These are phyloP conservation scores for Chaetothyriales sp. DNA, from an alignment of 2,329 filamentous ascomycete genomes.

Conservation along the genomic window DNA sequence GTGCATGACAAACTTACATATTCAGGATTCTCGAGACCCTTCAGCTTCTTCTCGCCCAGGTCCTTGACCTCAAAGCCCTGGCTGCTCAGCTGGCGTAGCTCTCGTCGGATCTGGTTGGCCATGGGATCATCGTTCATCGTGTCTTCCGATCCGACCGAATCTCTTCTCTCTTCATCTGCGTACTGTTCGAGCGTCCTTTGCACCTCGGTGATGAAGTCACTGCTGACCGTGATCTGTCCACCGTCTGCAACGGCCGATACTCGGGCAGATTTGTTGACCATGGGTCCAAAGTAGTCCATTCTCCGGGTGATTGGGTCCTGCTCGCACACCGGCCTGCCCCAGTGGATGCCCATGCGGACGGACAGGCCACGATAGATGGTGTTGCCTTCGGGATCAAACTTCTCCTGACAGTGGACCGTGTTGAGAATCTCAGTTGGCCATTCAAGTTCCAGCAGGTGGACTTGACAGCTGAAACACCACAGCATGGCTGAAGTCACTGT, in stretches of 20 bases:
- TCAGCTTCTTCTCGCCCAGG: conserved; percentile 84
- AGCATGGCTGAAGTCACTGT: conserved; percentile 87
- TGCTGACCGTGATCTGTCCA: conserved; percentile 90
- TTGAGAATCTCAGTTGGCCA: conserved; percentile 91
- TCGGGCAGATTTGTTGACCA: conserved; percentile 94
- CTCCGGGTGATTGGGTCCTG: conserved; percentile 89
- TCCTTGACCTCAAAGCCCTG: conserved; percentile 96
- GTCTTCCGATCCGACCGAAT: conserved; percentile 56
- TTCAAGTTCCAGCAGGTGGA: conserved; percentile 66
- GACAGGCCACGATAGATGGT: conserved; percentile 88
- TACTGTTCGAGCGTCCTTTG: conserved; percentile 80
- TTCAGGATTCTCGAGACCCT: conserved; percentile 94
- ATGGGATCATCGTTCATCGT: conserved; percentile 60
- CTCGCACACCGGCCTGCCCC: conserved; percentile 85
- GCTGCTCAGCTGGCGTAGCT: conserved; percentile 70
- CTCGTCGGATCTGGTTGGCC: conserved; percentile 65
- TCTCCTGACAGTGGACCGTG: conserved; percentile 68
- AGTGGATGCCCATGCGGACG: conserved; percentile 95
- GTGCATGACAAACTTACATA: conserved; percentile 28
- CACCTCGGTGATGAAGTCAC: conserved; percentile 93
- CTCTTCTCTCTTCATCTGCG: conserved; percentile 63
- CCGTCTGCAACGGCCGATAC: conserved; percentile 91
- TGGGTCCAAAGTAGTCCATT: conserved; percentile 98
- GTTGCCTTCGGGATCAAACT: conserved; percentile 68
- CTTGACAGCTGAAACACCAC: conserved; percentile 93